These are phyloP conservation scores for Penicillium palitans DNA, from an alignment of 2,329 filamentous ascomycete genomes.

Conservation along the genomic window DNA sequence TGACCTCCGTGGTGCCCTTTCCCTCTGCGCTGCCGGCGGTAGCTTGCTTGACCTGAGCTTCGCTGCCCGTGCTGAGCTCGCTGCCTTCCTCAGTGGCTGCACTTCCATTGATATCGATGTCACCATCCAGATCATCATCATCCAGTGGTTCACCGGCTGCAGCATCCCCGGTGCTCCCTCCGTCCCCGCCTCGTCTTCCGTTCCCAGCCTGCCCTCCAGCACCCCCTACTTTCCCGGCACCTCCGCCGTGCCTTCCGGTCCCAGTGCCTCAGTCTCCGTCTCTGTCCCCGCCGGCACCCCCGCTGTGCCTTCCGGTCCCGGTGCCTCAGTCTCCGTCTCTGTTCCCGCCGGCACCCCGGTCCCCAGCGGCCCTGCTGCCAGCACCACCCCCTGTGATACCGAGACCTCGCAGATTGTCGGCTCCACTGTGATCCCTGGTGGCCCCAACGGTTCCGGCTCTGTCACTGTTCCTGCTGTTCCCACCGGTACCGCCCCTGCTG, in stretches of 20 bases:
- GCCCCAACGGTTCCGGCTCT: neutral
- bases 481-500: constrained; percentile 10
- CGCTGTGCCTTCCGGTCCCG: constrained; percentile 11
- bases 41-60: constrained; percentile 34
- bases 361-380: constrained; percentile 7
- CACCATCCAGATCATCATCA: constrained; percentile 53
- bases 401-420: constrained; percentile 6
- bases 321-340: constrained; percentile 3
- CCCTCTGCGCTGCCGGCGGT: constrained; percentile 34
- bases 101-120: constrained; percentile 28
- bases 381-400: constrained; percentile 13
- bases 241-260: constrained; percentile 9
- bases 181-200: constrained; percentile 16
- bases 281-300: neutral
- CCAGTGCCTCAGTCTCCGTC: constrained; percentile 8
- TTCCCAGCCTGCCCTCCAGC: constrained; percentile 21
- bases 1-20: constrained; percentile 35
- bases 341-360: neutral
- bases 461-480: constrained; percentile 12
- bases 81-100: constrained; percentile 39
- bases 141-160: constrained; percentile 41
- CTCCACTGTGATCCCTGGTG: constrained; percentile 9
- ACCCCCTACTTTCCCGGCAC: constrained; percentile 13
- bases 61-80: constrained; percentile 37
- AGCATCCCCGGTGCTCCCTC: constrained; percentile 25